Percentiles rank a stretch among this genome's conserved stretches.
Conservation (phyloP, 768 basidiomycete species). For the Tricholoma sp. region DNA sequence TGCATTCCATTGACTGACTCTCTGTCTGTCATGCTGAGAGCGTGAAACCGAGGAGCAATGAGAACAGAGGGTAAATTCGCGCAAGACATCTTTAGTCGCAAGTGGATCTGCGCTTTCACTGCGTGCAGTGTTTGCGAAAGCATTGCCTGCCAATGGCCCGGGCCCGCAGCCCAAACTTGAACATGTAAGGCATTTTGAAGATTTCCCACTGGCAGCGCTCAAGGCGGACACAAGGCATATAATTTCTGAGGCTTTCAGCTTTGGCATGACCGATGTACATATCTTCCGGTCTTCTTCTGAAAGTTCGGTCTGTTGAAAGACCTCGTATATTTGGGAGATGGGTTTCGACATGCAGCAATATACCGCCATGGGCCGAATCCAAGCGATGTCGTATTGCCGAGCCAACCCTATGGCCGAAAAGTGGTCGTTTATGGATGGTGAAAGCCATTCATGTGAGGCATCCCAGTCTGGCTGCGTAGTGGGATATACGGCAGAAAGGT, state of each 20-base stretch:
- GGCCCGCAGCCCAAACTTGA: too few species aligned
- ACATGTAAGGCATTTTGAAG: not conserved
- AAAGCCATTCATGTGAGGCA: not conserved
- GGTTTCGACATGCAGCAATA: constrained; percentile 4
- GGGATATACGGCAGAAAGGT: constrained; percentile 4
- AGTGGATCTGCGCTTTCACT: constrained; percentile 1
- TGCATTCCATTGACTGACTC: not conserved
- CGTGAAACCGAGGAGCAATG: not conserved
- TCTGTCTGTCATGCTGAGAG: not conserved
- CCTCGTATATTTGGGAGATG: not conserved
- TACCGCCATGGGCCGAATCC: constrained; percentile 8
- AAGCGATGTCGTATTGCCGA: constrained; percentile 2
- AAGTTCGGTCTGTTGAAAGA: not conserved
- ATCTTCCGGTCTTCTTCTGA: not conserved
- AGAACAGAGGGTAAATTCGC: not conserved
- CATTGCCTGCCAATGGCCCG: not conserved
- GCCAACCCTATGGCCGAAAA: constrained; percentile 1
- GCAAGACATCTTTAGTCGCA: not conserved
- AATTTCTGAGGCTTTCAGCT: not conserved
- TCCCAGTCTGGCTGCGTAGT: not conserved
- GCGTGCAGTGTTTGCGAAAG: not conserved
- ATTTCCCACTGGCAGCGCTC: too few species aligned
- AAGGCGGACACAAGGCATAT: not conserved
- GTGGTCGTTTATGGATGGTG: not conserved
- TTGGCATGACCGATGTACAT: not conserved